phyloP scores from a whole-genome alignment of 371 early-diverging fungal genomes.

The Mucor racemosus region DNA sequence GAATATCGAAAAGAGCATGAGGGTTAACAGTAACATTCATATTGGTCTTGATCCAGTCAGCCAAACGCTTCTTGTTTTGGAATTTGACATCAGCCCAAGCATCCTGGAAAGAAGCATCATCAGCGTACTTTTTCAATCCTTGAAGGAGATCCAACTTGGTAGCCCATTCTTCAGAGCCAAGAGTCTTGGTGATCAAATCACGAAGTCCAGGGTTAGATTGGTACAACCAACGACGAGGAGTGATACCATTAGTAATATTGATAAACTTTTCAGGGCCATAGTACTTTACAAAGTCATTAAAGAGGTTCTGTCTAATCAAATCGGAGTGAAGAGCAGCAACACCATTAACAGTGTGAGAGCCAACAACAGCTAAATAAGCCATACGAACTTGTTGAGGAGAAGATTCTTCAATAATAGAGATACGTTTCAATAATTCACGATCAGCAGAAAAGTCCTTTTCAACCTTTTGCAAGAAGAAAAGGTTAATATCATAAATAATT shows the following conservation, averaged over 20 bases:
- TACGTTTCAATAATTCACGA: constrained; percentile 81
- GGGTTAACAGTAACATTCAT: constrained; percentile 75
- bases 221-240: constrained; percentile 92
- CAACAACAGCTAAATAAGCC: constrained; percentile 73
- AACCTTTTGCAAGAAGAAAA: constrained; percentile 92
- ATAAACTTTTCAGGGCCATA: constrained; percentile 86
- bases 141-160: constrained; percentile 66
- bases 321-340: constrained; percentile 92
- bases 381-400: constrained; percentile 89
- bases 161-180: constrained; percentile 74
- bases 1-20: constrained; percentile 89
- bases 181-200: constrained; percentile 73
- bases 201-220: constrained; percentile 89
- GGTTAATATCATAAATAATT: constrained; percentile 94
- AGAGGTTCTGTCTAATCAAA: constrained; percentile 80
- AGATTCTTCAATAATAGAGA: constrained; percentile 91
- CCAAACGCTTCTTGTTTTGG: constrained; percentile 85
- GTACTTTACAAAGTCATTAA: constrained; percentile 83
- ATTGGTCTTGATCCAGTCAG: constrained; percentile 72
- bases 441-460: constrained; percentile 82
- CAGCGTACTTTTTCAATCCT: constrained; percentile 62
- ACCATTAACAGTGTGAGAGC: constrained; percentile 91
- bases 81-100: constrained; percentile 86
- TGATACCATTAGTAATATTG: constrained; percentile 94
- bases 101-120: constrained; percentile 72